A percentile compares a stretch with the other conserved stretches of the same genome.
Evolutionary conservation across 371 early-diverging fungal species (phyloP).

Genomic region (Choanephora cucurbitarum): DNA sequence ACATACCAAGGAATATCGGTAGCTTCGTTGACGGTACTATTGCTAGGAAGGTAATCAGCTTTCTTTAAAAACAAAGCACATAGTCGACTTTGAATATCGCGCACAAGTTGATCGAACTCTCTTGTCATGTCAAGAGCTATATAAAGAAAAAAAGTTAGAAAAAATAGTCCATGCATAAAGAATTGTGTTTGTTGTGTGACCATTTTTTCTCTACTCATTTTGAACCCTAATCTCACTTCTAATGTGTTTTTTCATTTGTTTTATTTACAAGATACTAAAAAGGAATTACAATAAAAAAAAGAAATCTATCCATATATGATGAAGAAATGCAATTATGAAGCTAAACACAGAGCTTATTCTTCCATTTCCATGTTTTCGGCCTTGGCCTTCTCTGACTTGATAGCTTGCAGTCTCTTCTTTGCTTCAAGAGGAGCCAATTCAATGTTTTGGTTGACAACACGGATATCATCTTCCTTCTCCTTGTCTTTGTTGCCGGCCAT

Average conservation of each 20-base stretch:
- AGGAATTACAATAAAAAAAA: no score
- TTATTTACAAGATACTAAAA: no score
- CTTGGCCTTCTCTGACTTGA: slow-evolving; percentile 57
- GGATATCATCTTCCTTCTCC: slow-evolving; percentile 74
- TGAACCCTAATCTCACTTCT: no score
- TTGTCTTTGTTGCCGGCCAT: slow-evolving; percentile 81
- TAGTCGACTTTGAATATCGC: slow-evolving; percentile 15
- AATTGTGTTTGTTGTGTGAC: no score
- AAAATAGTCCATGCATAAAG: no score
- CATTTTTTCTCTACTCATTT: no score
- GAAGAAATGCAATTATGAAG: no score
- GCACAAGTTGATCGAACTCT: slow-evolving; percentile 18
- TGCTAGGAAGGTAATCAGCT: slow-evolving; percentile 18
- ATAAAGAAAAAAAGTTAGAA: no score
- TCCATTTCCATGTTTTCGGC: slow-evolving; percentile 64
- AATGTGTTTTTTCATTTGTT: no score
- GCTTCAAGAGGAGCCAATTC: slow-evolving; percentile 77
- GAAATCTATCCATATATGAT: no score
- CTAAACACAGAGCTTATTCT: slow-evolving; percentile 36
- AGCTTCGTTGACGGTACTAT: slow-evolving; percentile 3
- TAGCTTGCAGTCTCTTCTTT: slow-evolving; percentile 59
- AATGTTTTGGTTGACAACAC: slow-evolving; percentile 81
- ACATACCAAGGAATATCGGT: slow-evolving; percentile 28
- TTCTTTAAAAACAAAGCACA: slow-evolving; percentile 20
- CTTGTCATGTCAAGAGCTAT: slow-evolving; percentile 10